Base-by-base conservation (phyloP, 2,329 filamentous ascomycete genomes). In the Pyricularia pennisetigena region DNA sequence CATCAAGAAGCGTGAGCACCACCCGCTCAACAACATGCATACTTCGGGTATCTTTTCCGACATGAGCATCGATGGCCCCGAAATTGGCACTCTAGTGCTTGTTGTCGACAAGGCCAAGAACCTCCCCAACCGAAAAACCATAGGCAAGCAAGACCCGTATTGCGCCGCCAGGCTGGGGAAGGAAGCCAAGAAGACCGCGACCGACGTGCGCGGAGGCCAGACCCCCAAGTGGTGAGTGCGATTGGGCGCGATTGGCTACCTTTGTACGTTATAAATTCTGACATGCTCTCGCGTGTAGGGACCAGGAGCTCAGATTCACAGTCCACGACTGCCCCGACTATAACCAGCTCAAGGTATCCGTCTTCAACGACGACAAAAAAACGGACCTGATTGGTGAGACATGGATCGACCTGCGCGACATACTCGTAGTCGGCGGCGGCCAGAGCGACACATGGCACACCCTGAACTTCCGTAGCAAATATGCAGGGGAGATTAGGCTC, bases 351-450 rank as follows among this genome's bases (percentile, higher is more conserved):
- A 99, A 99, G 77, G 85, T 98, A 20, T 97, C 94, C 2, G 87
- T 98, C 6, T 99, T 99, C 81, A 97, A 97, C 76, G 95, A 99
- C 75, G 95, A 99, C 80, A 98, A 97, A 82, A 96, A 91, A 81
- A 98, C 94, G 0, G 95, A 99, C 72, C 79, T 99, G 71, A 97
- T 99, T 74, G 95, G 95, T 72, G 95, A 99, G 79, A 89, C 92
- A 7, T 97, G 92, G 90, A 87, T 98, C 69, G 90, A 92, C 75
- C 83, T 99, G 69, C 88, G 89, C 72, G 85, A 88, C 72, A 91
- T 99, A 73, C 86, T 99, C 71, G 85, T 94, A 24, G 83, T 88
- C 1, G 94, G 95, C 65, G 95, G 95, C 65, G 94, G 95, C n/a
- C 93, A 97, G 79, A 93, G 86, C 75, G 95, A 99, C 78, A 83